These are phyloP conservation scores for Serendipita sp. DNA, from an alignment of 768 basidiomycete genomes.

Conservation along the genomic window DNA sequence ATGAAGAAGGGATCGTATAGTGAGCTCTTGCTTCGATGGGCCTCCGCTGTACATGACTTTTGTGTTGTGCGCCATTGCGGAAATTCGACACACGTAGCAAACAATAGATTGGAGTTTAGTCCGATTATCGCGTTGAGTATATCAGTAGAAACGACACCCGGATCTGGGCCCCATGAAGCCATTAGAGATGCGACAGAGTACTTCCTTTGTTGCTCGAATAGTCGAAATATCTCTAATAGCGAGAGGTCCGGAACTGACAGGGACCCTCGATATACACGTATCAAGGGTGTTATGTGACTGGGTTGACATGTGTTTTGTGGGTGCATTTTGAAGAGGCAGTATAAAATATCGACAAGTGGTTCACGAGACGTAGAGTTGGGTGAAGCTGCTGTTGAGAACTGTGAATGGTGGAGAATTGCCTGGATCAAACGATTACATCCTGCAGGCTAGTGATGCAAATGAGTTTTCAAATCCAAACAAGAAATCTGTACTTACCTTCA, in stretches of 20 bases:
- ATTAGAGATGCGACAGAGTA: slow-evolving; percentile 49
- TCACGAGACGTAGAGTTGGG: slow-evolving; percentile 22
- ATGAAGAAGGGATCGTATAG: slow-evolving; percentile 75
- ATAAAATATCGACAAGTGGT: slow-evolving; percentile 38
- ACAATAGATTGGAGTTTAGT: slow-evolving; percentile 48
- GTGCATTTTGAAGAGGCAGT: slow-evolving; percentile 54
- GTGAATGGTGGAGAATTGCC: slow-evolving; percentile 49
- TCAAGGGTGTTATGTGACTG: slow-evolving; percentile 62
- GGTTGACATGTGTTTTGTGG: slow-evolving; percentile 75
- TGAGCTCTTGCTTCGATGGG: slow-evolving; percentile 20
- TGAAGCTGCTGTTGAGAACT: slow-evolving; percentile 26
- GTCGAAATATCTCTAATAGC: slow-evolving; percentile 56
- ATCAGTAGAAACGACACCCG: slow-evolving; percentile 26
- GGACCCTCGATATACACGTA: slow-evolving; percentile 59
- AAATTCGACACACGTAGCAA: slow-evolving; percentile 56
- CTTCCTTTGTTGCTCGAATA: slow-evolving; percentile 60
- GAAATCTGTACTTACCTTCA: no score
- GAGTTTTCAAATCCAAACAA: no score
- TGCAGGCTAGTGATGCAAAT: no score
- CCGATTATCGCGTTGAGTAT: slow-evolving; percentile 50
- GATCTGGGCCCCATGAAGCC: slow-evolving; percentile 27
- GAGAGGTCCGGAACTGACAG: slow-evolving; percentile 44
- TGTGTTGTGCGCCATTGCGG: slow-evolving; percentile 45
- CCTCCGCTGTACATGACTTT: slow-evolving; percentile 16
- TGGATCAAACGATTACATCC: slow-evolving; percentile 32